A percentile compares a stretch with the other conserved stretches of the same genome.
Conservation (phyloP, 73 alveolate species). For the Paramecium caudatum region DNA sequence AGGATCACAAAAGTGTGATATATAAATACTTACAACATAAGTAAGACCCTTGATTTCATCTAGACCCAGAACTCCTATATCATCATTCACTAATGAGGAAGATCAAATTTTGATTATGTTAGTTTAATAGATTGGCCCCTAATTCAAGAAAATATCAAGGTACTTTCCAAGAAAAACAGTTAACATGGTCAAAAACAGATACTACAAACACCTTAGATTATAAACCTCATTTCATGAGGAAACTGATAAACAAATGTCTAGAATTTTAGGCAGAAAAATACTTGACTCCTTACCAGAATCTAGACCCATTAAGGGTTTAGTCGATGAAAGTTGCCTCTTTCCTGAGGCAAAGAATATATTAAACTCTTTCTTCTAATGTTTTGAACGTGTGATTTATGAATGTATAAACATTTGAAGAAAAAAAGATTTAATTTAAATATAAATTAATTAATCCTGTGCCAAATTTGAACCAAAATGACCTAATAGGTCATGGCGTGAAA, state of each 20-base stretch:
- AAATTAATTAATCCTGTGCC: too few relatives aligned
- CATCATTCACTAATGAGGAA: conserved; percentile 26
- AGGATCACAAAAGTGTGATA: neutral
- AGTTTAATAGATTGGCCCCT: conserved; percentile 27
- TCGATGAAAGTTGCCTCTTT: neutral
- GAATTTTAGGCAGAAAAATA: conserved; percentile 13
- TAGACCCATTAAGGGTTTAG: neutral
- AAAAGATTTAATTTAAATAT: too few relatives aligned
- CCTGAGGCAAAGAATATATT: conserved; percentile 33
- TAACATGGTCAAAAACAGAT: conserved; percentile 59
- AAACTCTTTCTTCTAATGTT: neutral
- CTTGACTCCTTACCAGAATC: neutral
- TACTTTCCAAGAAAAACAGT: conserved; percentile 45
- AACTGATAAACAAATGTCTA: neutral
- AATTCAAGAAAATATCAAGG: neutral
- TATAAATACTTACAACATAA: neutral
- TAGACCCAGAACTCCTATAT: neutral
- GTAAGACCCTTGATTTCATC: neutral
- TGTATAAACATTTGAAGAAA: too few relatives aligned
- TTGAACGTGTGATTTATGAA: too few relatives aligned
- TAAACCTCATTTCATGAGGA: conserved; percentile 7
- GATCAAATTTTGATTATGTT: neutral
- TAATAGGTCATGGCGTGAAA: too few relatives aligned
- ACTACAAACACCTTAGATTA: conserved; percentile 24
- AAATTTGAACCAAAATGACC: too few relatives aligned